Percentiles rank a stretch among this genome's conserved stretches.
Evolutionary conservation across 2,329 filamentous ascomycete genomes (phyloP).

Genomic region (Pseudocercospora pini-densiflorae): DNA sequence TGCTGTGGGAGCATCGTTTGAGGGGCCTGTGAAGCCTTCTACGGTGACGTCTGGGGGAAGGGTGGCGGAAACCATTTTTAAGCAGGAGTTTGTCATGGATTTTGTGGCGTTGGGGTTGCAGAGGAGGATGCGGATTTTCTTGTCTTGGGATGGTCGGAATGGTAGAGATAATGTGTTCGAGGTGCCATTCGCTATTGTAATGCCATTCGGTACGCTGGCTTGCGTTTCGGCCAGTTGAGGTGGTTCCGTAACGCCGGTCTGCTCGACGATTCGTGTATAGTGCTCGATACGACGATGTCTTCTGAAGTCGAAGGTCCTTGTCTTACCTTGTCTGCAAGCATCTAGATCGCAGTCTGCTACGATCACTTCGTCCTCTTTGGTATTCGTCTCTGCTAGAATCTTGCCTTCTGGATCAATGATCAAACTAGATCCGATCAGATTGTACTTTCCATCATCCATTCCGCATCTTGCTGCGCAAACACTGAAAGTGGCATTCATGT

Average conservation of each 20-base stretch:
- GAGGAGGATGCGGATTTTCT: slow-evolving; percentile 49
- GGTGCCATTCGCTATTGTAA: neutral
- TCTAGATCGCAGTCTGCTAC: slow-evolving; percentile 55
- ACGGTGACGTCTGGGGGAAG: slow-evolving; percentile 55
- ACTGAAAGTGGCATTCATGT: slow-evolving; percentile 57
- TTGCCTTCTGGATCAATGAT: slow-evolving; percentile 54
- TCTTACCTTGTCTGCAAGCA: slow-evolving; percentile 50
- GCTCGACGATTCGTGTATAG: slow-evolving; percentile 35
- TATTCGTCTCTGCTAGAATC: slow-evolving; percentile 53
- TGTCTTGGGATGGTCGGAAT: neutral
- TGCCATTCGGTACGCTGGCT: neutral
- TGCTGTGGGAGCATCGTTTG: slow-evolving; percentile 52
- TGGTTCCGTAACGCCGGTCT: slow-evolving; percentile 43
- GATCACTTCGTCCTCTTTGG: slow-evolving; percentile 54
- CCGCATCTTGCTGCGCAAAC: slow-evolving; percentile 56
- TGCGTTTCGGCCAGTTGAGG: slow-evolving; percentile 18
- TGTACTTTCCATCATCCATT: slow-evolving; percentile 53
- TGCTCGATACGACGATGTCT: slow-evolving; percentile 49
- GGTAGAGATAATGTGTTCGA: neutral
- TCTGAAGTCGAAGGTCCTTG: slow-evolving; percentile 49
- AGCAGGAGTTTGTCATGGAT: slow-evolving; percentile 54
- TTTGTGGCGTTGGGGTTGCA: slow-evolving; percentile 55
- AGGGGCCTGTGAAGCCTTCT: slow-evolving; percentile 56
- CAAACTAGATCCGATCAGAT: slow-evolving; percentile 53
- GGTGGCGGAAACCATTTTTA: slow-evolving; percentile 48